These are phyloP conservation scores for Laburnicola sp. DNA, from an alignment of 2,329 filamentous ascomycete species.

Conservation along the genomic window DNA sequence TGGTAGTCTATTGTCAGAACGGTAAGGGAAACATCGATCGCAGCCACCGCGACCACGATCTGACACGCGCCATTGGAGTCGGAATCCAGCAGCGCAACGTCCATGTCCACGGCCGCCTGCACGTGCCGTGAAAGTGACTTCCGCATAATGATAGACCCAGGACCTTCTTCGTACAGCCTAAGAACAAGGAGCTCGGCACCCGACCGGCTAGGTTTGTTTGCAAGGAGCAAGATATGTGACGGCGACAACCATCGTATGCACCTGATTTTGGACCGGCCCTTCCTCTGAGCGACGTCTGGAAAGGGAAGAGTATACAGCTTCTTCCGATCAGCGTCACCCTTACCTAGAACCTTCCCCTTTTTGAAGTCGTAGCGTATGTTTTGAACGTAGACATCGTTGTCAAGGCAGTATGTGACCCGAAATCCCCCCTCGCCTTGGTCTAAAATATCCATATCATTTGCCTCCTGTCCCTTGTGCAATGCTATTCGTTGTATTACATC, in stretches of 20 bases:
- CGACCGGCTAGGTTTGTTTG: conserved; percentile 57
- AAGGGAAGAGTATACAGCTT: conserved; percentile 38
- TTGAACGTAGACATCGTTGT: conserved; percentile 72
- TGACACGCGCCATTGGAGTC: conserved; percentile 68
- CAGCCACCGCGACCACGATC: conserved; percentile 77
- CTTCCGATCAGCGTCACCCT: conserved; percentile 23
- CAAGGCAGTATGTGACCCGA: conserved; percentile 76
- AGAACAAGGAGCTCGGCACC: conserved; percentile 61
- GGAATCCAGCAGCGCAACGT: conserved; percentile 69
- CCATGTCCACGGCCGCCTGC: conserved; percentile 75
- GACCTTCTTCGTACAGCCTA: conserved; percentile 62
- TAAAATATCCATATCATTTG: conserved; percentile 70
- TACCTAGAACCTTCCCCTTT: conserved; percentile 43
- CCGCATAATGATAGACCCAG: conserved; percentile 53
- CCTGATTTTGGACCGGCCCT: conserved; percentile 56
- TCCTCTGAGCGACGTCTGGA: conserved; percentile 40
- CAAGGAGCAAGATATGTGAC: conserved; percentile 57
- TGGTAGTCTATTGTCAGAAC: conserved; percentile 78
- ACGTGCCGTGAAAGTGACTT: conserved; percentile 68
- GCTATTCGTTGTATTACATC: conserved; percentile 60
- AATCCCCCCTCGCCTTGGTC: conserved; percentile 66
- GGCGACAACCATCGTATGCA: conserved; percentile 60
- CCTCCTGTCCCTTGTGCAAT: conserved; percentile 58
- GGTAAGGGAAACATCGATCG: conserved; percentile 76
- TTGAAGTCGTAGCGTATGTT: conserved; percentile 58